A percentile compares a stretch with the other conserved stretches of the same genome.
These are phyloP conservation scores for Lachnellula suecica DNA, from an alignment of 2,329 filamentous ascomycete species.

Conservation along the genomic window DNA sequence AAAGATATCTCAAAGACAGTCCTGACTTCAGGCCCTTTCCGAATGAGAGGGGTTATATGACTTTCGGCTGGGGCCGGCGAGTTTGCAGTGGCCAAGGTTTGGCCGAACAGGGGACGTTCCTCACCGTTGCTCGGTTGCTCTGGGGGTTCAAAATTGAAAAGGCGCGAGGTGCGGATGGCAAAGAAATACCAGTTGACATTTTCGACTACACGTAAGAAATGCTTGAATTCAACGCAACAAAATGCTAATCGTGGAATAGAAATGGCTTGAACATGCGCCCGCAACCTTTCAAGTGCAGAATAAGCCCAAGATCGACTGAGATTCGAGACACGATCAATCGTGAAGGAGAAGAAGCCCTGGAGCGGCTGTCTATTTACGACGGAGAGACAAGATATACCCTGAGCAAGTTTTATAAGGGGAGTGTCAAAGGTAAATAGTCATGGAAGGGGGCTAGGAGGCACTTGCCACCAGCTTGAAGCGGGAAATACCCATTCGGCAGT, in stretches of 20 bases:
- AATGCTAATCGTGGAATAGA: conserved; percentile 4
- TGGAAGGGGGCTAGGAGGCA: too few species aligned
- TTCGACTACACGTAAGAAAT: conserved; percentile 30
- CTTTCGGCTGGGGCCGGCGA: conserved; percentile 52
- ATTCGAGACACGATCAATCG: conserved; percentile 17
- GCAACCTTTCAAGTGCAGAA: conserved; percentile 33
- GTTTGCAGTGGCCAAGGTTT: conserved; percentile 50
- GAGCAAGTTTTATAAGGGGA: conserved; percentile 12
- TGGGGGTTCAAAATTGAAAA: conserved; percentile 23
- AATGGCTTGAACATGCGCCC: conserved; percentile 27
- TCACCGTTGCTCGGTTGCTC: conserved; percentile 16
- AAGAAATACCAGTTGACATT: conserved; percentile 23
- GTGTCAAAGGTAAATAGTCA: neutral
- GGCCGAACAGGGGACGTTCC: conserved; percentile 37
- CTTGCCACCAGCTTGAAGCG: neutral
- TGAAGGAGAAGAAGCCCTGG: conserved; percentile 19
- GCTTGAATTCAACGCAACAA: conserved; percentile 13
- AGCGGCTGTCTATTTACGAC: conserved; percentile 15
- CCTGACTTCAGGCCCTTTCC: conserved; percentile 44
- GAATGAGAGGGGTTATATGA: conserved; percentile 55
- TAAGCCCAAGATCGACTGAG: conserved; percentile 28
- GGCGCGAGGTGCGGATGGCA: conserved; percentile 16
- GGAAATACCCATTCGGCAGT: neutral
- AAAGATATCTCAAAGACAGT: conserved; percentile 39
- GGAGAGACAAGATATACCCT: conserved; percentile 22